These are phyloP conservation scores for Leavenworthia alabamica DNA, from an alignment of 345 rosid species.

Conservation along the genomic window DNA sequence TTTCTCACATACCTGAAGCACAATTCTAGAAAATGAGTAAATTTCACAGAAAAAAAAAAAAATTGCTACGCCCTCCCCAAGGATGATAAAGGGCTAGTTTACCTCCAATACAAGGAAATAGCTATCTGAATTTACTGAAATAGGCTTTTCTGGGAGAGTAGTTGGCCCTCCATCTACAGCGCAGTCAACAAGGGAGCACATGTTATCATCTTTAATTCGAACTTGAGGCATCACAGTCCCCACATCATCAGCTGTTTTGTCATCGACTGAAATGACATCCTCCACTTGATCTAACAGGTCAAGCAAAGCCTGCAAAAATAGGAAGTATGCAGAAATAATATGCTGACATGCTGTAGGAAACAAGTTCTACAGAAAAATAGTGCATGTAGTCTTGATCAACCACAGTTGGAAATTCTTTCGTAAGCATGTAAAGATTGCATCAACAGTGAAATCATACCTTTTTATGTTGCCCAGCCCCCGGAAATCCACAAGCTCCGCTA, in stretches of 20 bases:
- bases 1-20: slow-evolving; percentile 70
- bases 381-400: background rate
- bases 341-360: background rate
- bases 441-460: slow-evolving; percentile 44
- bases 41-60: slow-evolving; percentile 12
- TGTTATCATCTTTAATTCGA: slow-evolving; percentile 29
- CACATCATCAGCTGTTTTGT: slow-evolving; percentile 32
- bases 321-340: background rate
- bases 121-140: slow-evolving; percentile 27
- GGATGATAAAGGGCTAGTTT: slow-evolving; percentile 1
- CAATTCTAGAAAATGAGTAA: slow-evolving; percentile 7
- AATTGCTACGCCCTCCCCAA: background rate
- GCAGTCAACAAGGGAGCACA: slow-evolving; percentile 12
- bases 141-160: slow-evolving; percentile 20
- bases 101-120: slow-evolving; percentile 92
- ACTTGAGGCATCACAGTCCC: slow-evolving; percentile 35
- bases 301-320: slow-evolving; percentile 59
- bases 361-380: slow-evolving; percentile 5
- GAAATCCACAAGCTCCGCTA: slow-evolving; percentile 39
- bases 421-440: background rate
- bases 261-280: slow-evolving; percentile 78
- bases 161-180: slow-evolving; percentile 24
- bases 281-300: slow-evolving; percentile 90
- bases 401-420: slow-evolving; percentile 1
- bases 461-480: slow-evolving; percentile 57